A percentile compares a stretch with the other conserved stretches of the same genome.
phyloP scores from a whole-genome alignment of 139 green algal species.

The Astrephomene gubernaculifera region DNA sequence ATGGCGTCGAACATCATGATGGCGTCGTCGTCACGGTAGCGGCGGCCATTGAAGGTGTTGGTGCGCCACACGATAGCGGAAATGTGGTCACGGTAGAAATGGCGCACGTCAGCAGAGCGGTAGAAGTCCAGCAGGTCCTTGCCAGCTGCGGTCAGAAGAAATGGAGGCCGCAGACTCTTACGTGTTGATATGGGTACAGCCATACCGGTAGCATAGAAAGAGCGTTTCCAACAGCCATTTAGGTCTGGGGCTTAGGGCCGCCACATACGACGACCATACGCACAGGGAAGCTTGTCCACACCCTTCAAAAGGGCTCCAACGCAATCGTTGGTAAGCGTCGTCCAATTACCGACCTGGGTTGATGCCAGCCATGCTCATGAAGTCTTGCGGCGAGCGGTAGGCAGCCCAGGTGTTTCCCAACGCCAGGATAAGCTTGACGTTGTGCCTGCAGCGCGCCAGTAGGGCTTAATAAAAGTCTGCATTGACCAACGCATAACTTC shows the following conservation, averaged over 20 bases:
- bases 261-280: not conserved
- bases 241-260: not conserved
- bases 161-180: not conserved
- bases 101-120: not conserved
- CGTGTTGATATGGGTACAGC: not conserved
- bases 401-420: not conserved
- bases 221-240: too few relatives aligned
- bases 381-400: not conserved
- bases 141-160: not conserved
- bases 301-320: too few relatives aligned
- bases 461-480: too few relatives aligned
- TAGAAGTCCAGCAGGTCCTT: conserved; percentile 33
- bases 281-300: not conserved
- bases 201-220: not conserved
- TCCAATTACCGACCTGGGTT: not conserved
- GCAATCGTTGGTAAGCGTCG: too few relatives aligned
- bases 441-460: conserved; percentile 6
- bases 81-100: conserved; percentile 38
- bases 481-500: too few relatives aligned
- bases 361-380: too few relatives aligned
- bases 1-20: conserved; percentile 24
- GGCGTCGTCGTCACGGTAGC: too few relatives aligned
- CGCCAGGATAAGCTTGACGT: not conserved
- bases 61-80: not conserved
- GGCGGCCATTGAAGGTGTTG: conserved; percentile 29